Percentiles rank a stretch among this genome's conserved stretches.
Conservation (phyloP, 257 asterid species). For the Voacanga thouarsii region DNA sequence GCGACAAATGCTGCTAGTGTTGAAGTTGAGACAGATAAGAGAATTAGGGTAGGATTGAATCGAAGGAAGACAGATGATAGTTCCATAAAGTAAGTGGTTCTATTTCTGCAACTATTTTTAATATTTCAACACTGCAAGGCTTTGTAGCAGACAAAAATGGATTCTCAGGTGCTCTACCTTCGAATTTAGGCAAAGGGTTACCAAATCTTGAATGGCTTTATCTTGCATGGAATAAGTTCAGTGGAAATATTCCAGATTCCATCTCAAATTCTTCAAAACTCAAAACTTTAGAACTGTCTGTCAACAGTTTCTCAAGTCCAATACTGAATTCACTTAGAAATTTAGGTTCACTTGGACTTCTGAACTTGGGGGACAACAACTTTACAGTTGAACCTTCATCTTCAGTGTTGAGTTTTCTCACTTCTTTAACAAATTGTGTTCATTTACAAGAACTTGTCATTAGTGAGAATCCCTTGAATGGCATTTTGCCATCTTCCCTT, state of each 20-base stretch:
- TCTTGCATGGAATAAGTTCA: neutral
- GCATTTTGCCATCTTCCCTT: no score
- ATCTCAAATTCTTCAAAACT: no score
- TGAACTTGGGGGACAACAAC: constrained; percentile 3
- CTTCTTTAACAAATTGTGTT: constrained; percentile 7
- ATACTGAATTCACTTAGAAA: constrained; percentile 25
- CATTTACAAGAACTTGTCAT: neutral
- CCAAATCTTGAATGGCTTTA: neutral
- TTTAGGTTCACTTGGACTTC: constrained; percentile 7
- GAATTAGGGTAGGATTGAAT: no score
- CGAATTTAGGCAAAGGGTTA: constrained; percentile 1
- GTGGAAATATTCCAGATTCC: constrained; percentile 22
- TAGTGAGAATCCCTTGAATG: neutral
- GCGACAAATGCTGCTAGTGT: no score
- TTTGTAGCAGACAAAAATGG: neutral
- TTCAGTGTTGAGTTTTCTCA: neutral
- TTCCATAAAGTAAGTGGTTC: constrained; percentile 26
- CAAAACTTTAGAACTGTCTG: no score
- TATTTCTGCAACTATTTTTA: constrained; percentile 29
- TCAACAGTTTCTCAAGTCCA: constrained; percentile 19
- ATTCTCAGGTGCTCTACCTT: constrained; percentile 9
- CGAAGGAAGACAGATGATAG: no score
- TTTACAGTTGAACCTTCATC: constrained; percentile 12
- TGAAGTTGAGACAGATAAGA: no score
- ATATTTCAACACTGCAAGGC: constrained; percentile 27